Conservation (phyloP, 805 yeast species). For the Deakozyma indianensis region DNA sequence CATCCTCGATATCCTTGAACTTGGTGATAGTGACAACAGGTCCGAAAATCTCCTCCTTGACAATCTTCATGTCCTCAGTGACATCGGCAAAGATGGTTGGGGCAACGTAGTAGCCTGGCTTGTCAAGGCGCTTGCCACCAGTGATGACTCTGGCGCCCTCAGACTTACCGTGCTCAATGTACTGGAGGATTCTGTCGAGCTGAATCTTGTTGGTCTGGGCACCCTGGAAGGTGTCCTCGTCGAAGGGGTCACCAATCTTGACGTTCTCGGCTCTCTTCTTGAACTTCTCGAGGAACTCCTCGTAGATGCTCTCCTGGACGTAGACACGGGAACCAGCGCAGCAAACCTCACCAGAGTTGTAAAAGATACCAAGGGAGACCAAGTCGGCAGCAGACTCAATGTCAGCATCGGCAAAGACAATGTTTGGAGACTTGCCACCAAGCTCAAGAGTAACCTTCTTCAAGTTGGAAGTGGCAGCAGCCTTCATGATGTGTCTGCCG, state of each 20-base stretch:
- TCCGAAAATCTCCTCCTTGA: slow-evolving; percentile 75
- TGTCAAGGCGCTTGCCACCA: slow-evolving; percentile 52
- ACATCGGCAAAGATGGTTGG: slow-evolving; percentile 72
- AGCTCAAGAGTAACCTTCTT: slow-evolving; percentile 85
- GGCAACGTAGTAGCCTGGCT: slow-evolving; percentile 50
- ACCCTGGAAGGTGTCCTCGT: slow-evolving; percentile 62
- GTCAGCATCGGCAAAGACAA: slow-evolving; percentile 78
- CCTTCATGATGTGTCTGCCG: slow-evolving; percentile 66
- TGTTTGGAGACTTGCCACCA: slow-evolving; percentile 92
- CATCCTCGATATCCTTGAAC: slow-evolving; percentile 57
- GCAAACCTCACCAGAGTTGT: slow-evolving; percentile 92
- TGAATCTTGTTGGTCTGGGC: slow-evolving; percentile 78
- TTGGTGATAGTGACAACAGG: slow-evolving; percentile 64
- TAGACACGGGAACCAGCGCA: slow-evolving; percentile 87
- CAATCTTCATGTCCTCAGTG: slow-evolving; percentile 46
- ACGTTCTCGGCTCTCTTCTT: slow-evolving; percentile 32
- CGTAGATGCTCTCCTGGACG: slow-evolving; percentile 74
- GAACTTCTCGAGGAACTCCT: slow-evolving; percentile 48
- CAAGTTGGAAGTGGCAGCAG: slow-evolving; percentile 55
- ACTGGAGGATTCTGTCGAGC: slow-evolving; percentile 57
- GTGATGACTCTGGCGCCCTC: slow-evolving; percentile 74
- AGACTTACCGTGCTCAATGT: slow-evolving; percentile 57
- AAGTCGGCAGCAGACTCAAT: slow-evolving; percentile 58
- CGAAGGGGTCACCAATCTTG: slow-evolving; percentile 72
- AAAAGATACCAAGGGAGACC: slow-evolving; percentile 70